Evolutionary conservation across 2,329 filamentous ascomycete species (phyloP), one percentile per base, ranked within the genome.

Genomic region (Ophiosphaerella narmari): DNA sequence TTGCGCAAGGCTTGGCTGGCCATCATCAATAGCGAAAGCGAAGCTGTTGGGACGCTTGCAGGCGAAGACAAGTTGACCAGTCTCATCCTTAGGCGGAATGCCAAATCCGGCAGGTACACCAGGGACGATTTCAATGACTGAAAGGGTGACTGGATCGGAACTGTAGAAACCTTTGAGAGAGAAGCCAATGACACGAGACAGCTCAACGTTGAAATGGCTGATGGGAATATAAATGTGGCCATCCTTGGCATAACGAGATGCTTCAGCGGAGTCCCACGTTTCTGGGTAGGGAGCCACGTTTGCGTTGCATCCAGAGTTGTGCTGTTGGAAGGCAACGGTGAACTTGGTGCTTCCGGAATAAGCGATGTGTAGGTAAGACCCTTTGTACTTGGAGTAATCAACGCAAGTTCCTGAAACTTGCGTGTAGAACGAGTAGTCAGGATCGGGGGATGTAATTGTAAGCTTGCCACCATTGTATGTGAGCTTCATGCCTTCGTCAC

Each of bases 21-120:
- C 86, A 67, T 89, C 86, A 65, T 89, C 86, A 55, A 89, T 88
- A 42, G 86, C 86, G 67, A 89, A 88, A 1, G 86, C 86, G 66
- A 89, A 88, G 0, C 82, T 85, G 73, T 88, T 87, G 39, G 86
- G 85, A 14, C 85, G 79, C 57, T 81, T 86, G 77, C 86, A 89
- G 6, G 80, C 77, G 61, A 88, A 83, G 39, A 86, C 75, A 31
- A 89, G 75, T 16, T 78, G 79, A 6, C 86, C 86, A 1, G 80
- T 85, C 0, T 84, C 79, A 26, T 86, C 73, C 71, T 88, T 88
- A 48, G 73, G 70, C 1, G 85, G 85, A 7, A 87, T 74, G 26
- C 66, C 75, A 52, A 82, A 79, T 14, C 73, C 71, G 0, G 72
- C 54, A 1, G 86, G 86, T 1, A 86, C 71, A 0, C 75, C 71